A percentile compares a stretch with the other conserved stretches of the same genome.
These are phyloP conservation scores for Lolium rigidum DNA, from an alignment of 176 grass and related monocot genomes.

Conservation along the genomic window DNA sequence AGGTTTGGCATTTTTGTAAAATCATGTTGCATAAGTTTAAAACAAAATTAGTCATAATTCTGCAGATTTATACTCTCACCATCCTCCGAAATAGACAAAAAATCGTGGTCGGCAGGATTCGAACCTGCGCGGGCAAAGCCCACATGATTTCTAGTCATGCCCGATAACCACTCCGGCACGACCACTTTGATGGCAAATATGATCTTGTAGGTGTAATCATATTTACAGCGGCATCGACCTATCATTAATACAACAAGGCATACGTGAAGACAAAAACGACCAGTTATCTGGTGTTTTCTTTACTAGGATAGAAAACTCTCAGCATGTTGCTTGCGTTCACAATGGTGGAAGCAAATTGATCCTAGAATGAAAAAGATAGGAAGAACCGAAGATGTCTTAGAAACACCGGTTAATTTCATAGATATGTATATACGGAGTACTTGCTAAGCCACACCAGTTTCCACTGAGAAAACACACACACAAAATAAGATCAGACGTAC, in stretches of 20 bases:
- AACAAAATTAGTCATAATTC: too few relatives aligned
- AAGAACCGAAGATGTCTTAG: neutral
- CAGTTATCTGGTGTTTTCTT: neutral
- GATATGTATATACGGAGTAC: too few relatives aligned
- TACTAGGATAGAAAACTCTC: neutral
- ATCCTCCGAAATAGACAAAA: neutral
- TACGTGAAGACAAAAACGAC: too few relatives aligned
- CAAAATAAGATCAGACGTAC: neutral
- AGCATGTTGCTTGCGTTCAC: neutral
- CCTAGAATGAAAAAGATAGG: neutral
- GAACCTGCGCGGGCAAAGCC: slow-evolving; percentile 98
- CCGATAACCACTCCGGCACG: slow-evolving; percentile 99
- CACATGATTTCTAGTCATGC: slow-evolving; percentile 99
- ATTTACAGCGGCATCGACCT: too few relatives aligned
- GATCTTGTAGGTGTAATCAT: too few relatives aligned
- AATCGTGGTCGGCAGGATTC: slow-evolving; percentile 92
- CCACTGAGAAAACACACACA: neutral
- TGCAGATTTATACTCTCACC: too few relatives aligned
- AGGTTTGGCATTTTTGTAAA: too few relatives aligned
- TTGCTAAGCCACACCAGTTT: slow-evolving; percentile 5
- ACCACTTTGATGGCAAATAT: slow-evolving; percentile 45
- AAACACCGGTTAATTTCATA: neutral
- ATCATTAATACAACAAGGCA: too few relatives aligned
- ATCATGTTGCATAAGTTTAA: too few relatives aligned
- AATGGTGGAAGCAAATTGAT: neutral